These are phyloP conservation scores for Mangifera indica DNA, from an alignment of 345 rosid genomes.

Conservation along the genomic window DNA sequence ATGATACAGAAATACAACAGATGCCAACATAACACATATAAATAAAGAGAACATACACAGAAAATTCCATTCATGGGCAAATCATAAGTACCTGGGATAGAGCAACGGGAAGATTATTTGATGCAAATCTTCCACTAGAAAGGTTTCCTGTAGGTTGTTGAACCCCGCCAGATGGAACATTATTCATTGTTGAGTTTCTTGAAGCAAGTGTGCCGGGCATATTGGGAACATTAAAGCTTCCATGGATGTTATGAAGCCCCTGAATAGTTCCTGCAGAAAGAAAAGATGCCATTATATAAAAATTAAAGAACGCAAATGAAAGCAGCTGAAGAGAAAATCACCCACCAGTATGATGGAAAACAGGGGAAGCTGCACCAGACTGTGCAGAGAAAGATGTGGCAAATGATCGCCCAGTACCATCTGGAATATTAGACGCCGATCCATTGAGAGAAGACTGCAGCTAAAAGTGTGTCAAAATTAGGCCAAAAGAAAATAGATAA, in stretches of 20 bases:
- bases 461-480: conserved; percentile 15
- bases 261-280: conserved; percentile 65
- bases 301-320: conserved; percentile 13
- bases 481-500: neutral
- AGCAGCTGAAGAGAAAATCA: conserved; percentile 18
- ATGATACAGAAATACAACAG: neutral
- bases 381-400: conserved; percentile 85
- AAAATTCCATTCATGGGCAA: conserved; percentile 3
- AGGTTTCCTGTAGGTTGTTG: conserved; percentile 92
- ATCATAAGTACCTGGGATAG: conserved; percentile 72
- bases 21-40: neutral
- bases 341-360: conserved; percentile 73
- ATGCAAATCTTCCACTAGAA: conserved; percentile 80
- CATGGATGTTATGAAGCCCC: conserved; percentile 88
- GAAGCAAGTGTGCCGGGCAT: conserved; percentile 86
- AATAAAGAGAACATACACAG: conserved; percentile 5
- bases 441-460: conserved; percentile 89
- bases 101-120: conserved; percentile 84
- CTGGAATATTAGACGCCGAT: conserved; percentile 86
- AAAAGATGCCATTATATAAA: conserved; percentile 17
- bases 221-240: conserved; percentile 84
- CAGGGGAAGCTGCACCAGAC: conserved; percentile 88
- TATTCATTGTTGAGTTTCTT: conserved; percentile 81
- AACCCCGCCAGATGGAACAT: conserved; percentile 71
- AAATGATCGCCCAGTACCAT: conserved; percentile 72